Conservation (phyloP, 2,329 filamentous ascomycete species). For the Neofusicoccum parvum region DNA sequence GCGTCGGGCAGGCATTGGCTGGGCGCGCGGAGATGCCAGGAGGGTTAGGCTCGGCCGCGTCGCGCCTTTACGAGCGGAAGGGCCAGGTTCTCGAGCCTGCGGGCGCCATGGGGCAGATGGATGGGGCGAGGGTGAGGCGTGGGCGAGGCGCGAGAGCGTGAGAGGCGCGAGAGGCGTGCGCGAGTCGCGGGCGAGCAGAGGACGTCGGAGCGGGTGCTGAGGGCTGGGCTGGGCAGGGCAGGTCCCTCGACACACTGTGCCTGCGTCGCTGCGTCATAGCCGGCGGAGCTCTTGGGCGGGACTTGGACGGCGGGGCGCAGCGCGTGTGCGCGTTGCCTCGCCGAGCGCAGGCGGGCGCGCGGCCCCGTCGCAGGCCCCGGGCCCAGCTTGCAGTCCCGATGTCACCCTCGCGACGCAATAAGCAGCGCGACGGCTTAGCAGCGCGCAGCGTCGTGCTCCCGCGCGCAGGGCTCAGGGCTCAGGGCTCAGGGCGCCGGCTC, state of each 20-base stretch:
- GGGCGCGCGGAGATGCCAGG: too few species aligned
- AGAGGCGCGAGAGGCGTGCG: too few species aligned
- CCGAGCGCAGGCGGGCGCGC: too few species aligned
- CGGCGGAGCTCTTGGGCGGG: neutral
- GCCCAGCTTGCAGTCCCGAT: neutral
- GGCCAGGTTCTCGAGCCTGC: too few species aligned
- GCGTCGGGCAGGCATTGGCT: neutral
- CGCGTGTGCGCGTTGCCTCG: neutral
- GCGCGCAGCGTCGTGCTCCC: neutral
- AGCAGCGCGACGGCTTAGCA: neutral
- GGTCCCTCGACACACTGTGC: neutral
- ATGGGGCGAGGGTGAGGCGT: too few species aligned
- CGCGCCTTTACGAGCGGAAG: too few species aligned
- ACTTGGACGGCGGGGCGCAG: constrained; percentile 2
- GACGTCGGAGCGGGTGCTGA: neutral
- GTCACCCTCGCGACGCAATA: neutral
- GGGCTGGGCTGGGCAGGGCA: neutral
- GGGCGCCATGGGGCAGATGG: too few species aligned
- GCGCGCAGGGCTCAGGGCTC: neutral
- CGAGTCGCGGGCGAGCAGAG: too few species aligned
- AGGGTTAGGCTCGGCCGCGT: too few species aligned
- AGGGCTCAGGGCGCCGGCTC: too few species aligned
- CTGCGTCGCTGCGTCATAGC: constrained; percentile 6
- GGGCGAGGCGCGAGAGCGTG: too few species aligned
- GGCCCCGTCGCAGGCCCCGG: neutral